phyloP scores from a whole-genome alignment of 306 rosid species.

The Vigna trinervia region DNA sequence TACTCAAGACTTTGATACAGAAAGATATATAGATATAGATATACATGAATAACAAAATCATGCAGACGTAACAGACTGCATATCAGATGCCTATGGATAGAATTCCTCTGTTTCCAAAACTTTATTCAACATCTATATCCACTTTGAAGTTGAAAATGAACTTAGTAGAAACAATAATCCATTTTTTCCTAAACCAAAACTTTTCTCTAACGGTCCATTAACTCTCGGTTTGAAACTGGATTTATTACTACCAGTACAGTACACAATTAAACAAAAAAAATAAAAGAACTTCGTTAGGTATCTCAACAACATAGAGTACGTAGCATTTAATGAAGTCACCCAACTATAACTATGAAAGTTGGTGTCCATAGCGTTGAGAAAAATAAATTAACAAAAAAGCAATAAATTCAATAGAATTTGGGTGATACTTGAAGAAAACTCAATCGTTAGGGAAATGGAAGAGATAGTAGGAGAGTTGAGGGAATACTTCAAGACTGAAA shows the following conservation, averaged over 20 bases:
- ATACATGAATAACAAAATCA: too few species aligned
- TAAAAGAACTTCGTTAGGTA: background rate
- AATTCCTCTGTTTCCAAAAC: too few species aligned
- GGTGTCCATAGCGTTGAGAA: background rate
- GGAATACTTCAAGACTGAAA: slow-evolving; percentile 62
- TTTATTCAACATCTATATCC: too few species aligned
- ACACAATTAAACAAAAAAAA: background rate
- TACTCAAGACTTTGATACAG: too few species aligned
- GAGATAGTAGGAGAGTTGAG: slow-evolving; percentile 55
- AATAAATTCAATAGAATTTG: background rate
- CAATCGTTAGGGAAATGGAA: slow-evolving; percentile 36
- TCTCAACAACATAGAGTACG: background rate
- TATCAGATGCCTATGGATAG: too few species aligned
- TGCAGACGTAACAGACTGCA: too few species aligned
- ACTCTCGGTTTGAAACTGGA: background rate
- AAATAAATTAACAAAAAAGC: background rate
- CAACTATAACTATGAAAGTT: background rate
- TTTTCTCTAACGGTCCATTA: background rate
- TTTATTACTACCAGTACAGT: background rate
- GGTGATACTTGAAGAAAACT: background rate
- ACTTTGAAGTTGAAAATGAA: too few species aligned
- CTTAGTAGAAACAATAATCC: too few species aligned
- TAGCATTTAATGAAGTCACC: slow-evolving; percentile 32
- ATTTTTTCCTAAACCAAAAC: background rate
- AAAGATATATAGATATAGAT: too few species aligned